phyloP scores from a whole-genome alignment of 371 early-diverging fungal species.

The Cladochytrium tenue region DNA sequence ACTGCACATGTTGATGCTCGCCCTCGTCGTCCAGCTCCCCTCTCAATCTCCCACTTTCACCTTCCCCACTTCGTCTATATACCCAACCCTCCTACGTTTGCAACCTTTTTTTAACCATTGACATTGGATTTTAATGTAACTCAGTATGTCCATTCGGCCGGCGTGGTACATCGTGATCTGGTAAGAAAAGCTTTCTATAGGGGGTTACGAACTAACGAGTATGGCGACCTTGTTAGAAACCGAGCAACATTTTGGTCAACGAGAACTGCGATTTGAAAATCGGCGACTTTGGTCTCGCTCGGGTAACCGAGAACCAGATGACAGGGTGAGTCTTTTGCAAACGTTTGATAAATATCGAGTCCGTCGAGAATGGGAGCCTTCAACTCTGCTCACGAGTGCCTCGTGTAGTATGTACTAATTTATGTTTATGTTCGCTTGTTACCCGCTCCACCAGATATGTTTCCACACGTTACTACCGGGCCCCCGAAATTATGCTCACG shows the following conservation, averaged over 20 bases:
- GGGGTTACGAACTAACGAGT: background rate
- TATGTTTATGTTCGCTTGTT: too few species aligned
- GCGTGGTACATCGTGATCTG: conserved; percentile 93
- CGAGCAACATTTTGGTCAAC: conserved; percentile 91
- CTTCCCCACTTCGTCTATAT: too few species aligned
- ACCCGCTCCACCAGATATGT: conserved; percentile 67
- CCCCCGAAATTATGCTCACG: conserved; percentile 99
- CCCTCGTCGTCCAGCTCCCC: background rate
- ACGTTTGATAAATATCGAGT: background rate
- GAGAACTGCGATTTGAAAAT: conserved; percentile 94
- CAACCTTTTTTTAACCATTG: too few species aligned
- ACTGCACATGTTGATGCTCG: conserved; percentile 4
- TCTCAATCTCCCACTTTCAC: too few species aligned
- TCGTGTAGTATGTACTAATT: too few species aligned
- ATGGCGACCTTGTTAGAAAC: conserved; percentile 62
- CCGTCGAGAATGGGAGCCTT: too few species aligned
- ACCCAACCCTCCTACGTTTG: too few species aligned
- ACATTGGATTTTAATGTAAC: too few species aligned
- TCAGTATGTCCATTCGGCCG: conserved; percentile 88
- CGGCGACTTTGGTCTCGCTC: conserved; percentile 54
- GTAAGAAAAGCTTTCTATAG: conserved; percentile 38
- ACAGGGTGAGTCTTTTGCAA: conserved; percentile 46
- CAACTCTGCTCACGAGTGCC: too few species aligned
- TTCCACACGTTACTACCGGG: conserved; percentile 96
- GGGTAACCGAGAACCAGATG: conserved; percentile 51